Evolutionary conservation across 352 stramenopile species (phyloP).

Genomic region (Phytophthora rubi): DNA sequence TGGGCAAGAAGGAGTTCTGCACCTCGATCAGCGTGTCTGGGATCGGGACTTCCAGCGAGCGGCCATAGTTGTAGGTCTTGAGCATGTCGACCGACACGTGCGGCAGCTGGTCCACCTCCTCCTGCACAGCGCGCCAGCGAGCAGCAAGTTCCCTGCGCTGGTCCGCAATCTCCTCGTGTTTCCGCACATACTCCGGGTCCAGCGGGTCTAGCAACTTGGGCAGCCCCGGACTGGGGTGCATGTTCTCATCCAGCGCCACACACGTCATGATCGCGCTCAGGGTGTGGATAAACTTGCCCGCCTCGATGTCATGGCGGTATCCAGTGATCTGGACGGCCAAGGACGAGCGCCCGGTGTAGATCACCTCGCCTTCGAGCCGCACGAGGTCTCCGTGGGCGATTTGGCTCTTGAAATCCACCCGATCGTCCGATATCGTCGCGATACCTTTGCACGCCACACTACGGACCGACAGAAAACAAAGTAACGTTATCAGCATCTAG

Average conservation of each 20-base stretch:
- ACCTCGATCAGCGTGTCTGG: constrained; percentile 75
- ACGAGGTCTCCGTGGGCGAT: constrained; percentile 72
- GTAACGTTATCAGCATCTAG: neutral
- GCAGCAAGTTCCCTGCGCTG: constrained; percentile 69
- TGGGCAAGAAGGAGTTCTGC: constrained; percentile 76
- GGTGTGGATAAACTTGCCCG: constrained; percentile 70
- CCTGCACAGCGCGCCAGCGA: constrained; percentile 69
- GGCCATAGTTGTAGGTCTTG: constrained; percentile 45
- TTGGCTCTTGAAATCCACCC: constrained; percentile 70
- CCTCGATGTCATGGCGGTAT: constrained; percentile 72
- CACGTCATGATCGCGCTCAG: constrained; percentile 78
- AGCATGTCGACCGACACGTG: constrained; percentile 72
- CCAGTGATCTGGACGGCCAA: constrained; percentile 68
- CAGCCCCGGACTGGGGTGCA: constrained; percentile 58
- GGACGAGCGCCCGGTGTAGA: constrained; percentile 66
- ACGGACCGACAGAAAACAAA: neutral
- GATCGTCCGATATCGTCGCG: constrained; percentile 72
- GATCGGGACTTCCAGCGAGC: constrained; percentile 56
- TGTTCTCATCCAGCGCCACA: constrained; percentile 71
- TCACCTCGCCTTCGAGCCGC: constrained; percentile 66
- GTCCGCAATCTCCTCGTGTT: constrained; percentile 60
- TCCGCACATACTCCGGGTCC: constrained; percentile 51
- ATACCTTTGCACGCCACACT: constrained; percentile 64
- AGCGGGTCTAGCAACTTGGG: constrained; percentile 50
- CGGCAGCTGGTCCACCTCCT: constrained; percentile 68